Evolutionary conservation across 345 rosid species (phyloP).

Genomic region (Gossypium sturtianum): DNA sequence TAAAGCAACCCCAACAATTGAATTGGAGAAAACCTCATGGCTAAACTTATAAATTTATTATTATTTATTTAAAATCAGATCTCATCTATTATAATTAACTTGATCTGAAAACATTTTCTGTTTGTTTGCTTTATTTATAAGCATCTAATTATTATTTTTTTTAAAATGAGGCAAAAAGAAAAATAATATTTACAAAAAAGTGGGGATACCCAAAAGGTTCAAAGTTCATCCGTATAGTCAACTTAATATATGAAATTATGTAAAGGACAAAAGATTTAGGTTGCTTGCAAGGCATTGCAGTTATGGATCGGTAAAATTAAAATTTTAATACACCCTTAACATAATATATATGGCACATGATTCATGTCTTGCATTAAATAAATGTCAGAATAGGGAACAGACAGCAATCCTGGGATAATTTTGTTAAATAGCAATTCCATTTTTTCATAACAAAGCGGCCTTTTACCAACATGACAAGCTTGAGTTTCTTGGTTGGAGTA

Average conservation of each 20-base stretch:
- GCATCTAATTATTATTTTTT: neutral
- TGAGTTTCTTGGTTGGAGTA: slow-evolving; percentile 13
- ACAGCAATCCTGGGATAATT: neutral
- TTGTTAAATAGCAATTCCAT: neutral
- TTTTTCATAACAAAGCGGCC: neutral
- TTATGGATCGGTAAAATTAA: neutral
- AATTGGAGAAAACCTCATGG: too few species aligned
- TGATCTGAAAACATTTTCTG: neutral
- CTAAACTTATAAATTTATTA: too few species aligned
- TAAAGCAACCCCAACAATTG: too few species aligned
- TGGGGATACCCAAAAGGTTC: neutral
- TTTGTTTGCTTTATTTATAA: neutral
- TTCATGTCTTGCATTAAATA: neutral
- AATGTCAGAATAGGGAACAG: neutral
- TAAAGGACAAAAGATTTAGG: neutral
- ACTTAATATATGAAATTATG: neutral
- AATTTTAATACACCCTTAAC: too few species aligned
- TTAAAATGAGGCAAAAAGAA: neutral
- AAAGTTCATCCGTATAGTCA: neutral
- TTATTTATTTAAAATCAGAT: neutral
- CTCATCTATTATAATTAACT: neutral
- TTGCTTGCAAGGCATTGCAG: neutral
- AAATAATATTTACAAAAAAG: neutral
- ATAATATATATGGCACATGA: neutral
- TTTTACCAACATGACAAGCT: neutral